These are phyloP conservation scores for Quercus wislizeni DNA, from an alignment of 306 rosid species.

Conservation along the genomic window DNA sequence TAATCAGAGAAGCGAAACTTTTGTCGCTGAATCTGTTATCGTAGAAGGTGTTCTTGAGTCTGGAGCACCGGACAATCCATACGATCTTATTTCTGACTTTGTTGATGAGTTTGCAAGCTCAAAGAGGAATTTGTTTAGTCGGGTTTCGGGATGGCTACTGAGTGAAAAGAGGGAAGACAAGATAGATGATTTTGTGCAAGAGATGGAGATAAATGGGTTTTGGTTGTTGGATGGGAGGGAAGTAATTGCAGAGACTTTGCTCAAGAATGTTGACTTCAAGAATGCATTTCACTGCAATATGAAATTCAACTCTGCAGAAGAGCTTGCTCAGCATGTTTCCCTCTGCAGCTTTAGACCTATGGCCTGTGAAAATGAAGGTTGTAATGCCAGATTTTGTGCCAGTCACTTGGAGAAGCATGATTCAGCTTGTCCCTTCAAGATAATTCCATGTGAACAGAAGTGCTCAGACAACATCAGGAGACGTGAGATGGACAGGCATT, in stretches of 20 bases:
- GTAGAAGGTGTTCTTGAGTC: constrained; percentile 52
- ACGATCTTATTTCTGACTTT: constrained; percentile 63
- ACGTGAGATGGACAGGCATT: constrained; percentile 89
- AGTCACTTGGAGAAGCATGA: constrained; percentile 60
- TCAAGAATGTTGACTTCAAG: constrained; percentile 75
- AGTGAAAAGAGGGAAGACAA: constrained; percentile 87
- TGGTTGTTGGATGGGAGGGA: constrained; percentile 71
- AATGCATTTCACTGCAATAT: constrained; percentile 51
- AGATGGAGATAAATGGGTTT: constrained; percentile 67
- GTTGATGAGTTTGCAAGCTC: constrained; percentile 66
- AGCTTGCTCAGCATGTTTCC: constrained; percentile 46
- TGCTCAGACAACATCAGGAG: constrained; percentile 63
- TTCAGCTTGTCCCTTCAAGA: constrained; percentile 71
- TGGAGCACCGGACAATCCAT: constrained; percentile 60
- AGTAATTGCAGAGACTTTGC: constrained; percentile 38
- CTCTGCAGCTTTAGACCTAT: constrained; percentile 55
- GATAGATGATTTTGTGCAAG: constrained; percentile 81
- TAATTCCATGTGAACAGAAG: constrained; percentile 75
- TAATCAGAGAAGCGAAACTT: constrained; percentile 63
- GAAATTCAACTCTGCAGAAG: constrained; percentile 45
- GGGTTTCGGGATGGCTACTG: constrained; percentile 72
- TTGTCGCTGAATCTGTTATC: constrained; percentile 65
- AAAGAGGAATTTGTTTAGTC: constrained; percentile 66
- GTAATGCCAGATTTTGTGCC: constrained; percentile 56
- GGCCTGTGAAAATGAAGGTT: constrained; percentile 60